Evolutionary conservation across 2,329 filamentous ascomycete genomes (phyloP), one percentile per base, ranked within the genome.

Genomic region (Endoconidiophora laricicola): DNA sequence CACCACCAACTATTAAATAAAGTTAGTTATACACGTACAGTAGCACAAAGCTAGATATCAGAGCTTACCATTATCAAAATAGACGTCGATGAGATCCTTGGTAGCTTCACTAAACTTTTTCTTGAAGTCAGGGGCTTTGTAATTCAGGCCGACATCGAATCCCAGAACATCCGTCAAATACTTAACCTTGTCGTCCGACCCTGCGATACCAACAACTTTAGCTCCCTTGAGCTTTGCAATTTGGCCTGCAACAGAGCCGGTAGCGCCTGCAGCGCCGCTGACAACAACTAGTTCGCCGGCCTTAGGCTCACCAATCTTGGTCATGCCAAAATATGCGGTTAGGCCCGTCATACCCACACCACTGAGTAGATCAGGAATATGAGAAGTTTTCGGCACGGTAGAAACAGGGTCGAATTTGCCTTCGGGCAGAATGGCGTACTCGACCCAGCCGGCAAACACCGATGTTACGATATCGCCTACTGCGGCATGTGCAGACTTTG

Each of bases 241-340:
- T 65, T 90, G 84, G 0, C 81, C 83, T 0, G 77, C 83, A 1
- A 88, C 75, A 58, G 74, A 81, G 1, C 84, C 84, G 0, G 84
- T 88, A 0, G 83, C 84, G 2, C 84, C 84, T 0, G 84, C 84
- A 1, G 84, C 84, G 5, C 82, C 83, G 6, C 78, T 83, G 0
- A 90, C 80, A 6, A 88, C 81, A 1, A 90, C 83, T 3, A 81
- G 78, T 55, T 88, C 81, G 3, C 82, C 82, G 2, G 72, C 62
- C 61, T 80, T 77, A 39, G 81, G 75, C 50, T 81, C 66, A 2
- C 76, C 83, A 43, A 88, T 74, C 50, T 82, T 73, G 26, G 75
- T 62, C 60, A 88, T 75, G 18, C 84, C 83, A 55, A 84, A 83
- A 65, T 85, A 88, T 2, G 83, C 83, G 0, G 84, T 88, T 54